These are phyloP conservation scores for Uncinocarpus reesii DNA, from an alignment of 2,329 filamentous ascomycete species.

Conservation along the genomic window DNA sequence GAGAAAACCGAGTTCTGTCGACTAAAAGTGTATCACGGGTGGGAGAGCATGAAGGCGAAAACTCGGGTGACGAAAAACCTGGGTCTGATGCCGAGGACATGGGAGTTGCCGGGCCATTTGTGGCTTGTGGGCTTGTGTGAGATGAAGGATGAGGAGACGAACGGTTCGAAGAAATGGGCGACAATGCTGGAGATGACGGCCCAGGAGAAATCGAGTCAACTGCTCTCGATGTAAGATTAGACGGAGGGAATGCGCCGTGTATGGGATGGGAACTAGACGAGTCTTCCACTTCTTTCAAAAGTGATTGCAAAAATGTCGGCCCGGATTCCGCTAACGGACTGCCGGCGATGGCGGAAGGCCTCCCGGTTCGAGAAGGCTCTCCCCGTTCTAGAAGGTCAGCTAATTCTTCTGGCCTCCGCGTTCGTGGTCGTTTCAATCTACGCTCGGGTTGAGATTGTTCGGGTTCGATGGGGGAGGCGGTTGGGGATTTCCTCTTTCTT, in stretches of 20 bases:
- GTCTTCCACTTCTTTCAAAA: conserved; percentile 78
- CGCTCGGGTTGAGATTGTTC: conserved; percentile 60
- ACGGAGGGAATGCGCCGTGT: conserved; percentile 22
- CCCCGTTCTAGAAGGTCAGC: conserved; percentile 28
- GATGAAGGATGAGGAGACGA: conserved; percentile 59
- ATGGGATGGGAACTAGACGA: conserved; percentile 25
- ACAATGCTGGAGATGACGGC: conserved; percentile 30
- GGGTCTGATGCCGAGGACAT: conserved; percentile 64
- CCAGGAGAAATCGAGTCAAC: conserved; percentile 24
- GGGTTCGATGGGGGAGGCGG: conserved; percentile 59
- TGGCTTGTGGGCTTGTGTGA: conserved; percentile 50
- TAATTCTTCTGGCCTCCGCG: conserved; percentile 53
- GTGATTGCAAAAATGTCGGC: conserved; percentile 74
- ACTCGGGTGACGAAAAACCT: conserved; percentile 62
- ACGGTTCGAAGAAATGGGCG: conserved; percentile 44
- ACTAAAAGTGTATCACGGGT: not conserved
- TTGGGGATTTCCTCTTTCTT: conserved; percentile 66
- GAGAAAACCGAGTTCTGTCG: conserved; percentile 15
- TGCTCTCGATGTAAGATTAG: conserved; percentile 25
- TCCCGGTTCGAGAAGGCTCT: conserved; percentile 31
- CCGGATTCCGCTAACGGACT: conserved; percentile 20
- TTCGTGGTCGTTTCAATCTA: conserved; percentile 78
- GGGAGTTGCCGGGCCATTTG: conserved; percentile 54
- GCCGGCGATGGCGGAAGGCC: conserved; percentile 23
- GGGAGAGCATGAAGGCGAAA: conserved; percentile 52